Conservation (phyloP, 345 rosid species). For the Durio zibethinus region DNA sequence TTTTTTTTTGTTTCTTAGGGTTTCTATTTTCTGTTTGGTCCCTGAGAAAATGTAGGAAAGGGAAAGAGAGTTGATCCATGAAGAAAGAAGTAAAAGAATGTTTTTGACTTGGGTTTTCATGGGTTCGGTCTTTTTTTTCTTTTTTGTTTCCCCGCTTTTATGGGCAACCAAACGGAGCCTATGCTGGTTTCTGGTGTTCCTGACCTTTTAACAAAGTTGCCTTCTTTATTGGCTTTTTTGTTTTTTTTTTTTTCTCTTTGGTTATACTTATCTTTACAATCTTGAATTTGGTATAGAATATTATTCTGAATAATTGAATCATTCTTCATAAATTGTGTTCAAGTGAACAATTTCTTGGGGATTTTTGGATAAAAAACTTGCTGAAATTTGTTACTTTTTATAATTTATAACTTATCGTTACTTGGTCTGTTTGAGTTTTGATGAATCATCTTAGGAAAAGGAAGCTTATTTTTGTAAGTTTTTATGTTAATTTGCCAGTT, state of each 20-base stretch:
- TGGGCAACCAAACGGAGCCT: background rate
- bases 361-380: background rate
- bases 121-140: background rate
- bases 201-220: slow-evolving; percentile 4
- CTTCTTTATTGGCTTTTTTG: background rate
- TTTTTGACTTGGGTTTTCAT: background rate
- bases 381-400: background rate
- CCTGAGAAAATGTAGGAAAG: slow-evolving; percentile 2
- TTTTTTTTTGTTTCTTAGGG: background rate
- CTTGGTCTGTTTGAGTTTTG: background rate
- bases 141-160: slow-evolving; percentile 6
- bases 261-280: background rate
- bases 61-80: background rate
- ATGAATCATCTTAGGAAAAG: background rate
- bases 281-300: background rate
- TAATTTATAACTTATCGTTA: background rate
- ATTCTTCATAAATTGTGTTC: background rate
- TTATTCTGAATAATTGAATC: background rate
- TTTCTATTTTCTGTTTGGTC: background rate
- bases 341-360: background rate
- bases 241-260: background rate
- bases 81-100: background rate
- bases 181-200: slow-evolving; percentile 1
- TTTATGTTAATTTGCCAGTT: background rate
- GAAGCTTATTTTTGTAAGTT: background rate